phyloP scores from a whole-genome alignment of 176 grass and related monocot species.

The Tillandsia leiboldiana region DNA sequence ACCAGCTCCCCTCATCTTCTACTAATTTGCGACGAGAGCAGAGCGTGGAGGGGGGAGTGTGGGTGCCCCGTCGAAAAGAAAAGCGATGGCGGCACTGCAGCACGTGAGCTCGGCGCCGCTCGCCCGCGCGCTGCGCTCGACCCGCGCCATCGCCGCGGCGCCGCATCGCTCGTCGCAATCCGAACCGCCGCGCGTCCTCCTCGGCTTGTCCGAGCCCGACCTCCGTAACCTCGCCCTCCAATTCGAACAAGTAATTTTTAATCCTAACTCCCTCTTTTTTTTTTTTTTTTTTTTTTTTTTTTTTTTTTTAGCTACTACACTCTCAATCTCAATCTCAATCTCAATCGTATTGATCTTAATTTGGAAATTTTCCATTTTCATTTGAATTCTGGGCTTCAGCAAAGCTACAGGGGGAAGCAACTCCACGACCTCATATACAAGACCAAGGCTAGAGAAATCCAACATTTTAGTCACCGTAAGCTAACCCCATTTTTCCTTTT shows the following conservation, averaged over 20 bases:
- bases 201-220: constrained; percentile 72
- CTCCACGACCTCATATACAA: constrained; percentile 89
- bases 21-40: background rate
- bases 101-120: constrained; percentile 51
- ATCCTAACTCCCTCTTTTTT: background rate
- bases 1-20: background rate
- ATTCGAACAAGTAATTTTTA: constrained; percentile 46
- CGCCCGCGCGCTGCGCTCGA: constrained; percentile 40
- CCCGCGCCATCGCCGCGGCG: constrained; percentile 8
- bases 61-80: background rate
- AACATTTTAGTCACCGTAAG: constrained; percentile 62
- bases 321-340: too few species aligned
- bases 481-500: background rate
- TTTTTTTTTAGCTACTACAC: too few species aligned
- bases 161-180: constrained; percentile 10
- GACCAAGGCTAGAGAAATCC: constrained; percentile 65
- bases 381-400: constrained; percentile 22
- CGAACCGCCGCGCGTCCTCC: constrained; percentile 40
- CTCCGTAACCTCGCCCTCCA: constrained; percentile 75
- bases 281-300: too few species aligned
- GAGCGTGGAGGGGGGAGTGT: too few species aligned
- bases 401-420: constrained; percentile 90
- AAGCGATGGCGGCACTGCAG: constrained; percentile 55
- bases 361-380: background rate
- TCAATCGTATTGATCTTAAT: background rate